phyloP scores from a whole-genome alignment of 345 rosid species.

The Aethionema arabicum region DNA sequence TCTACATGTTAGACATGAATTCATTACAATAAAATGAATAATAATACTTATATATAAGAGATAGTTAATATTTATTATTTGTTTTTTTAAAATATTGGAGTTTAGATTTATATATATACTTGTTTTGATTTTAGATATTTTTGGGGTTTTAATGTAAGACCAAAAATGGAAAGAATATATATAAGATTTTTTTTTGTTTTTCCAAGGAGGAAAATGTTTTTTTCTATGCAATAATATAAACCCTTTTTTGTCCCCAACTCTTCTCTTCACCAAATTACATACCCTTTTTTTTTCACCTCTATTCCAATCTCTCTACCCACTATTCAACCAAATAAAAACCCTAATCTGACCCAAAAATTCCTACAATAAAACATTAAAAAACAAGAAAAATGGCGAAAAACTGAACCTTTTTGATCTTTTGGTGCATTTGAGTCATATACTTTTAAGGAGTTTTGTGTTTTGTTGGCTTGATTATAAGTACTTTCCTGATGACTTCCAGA shows the following conservation, averaged over 20 bases:
- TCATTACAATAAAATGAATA: too few species aligned
- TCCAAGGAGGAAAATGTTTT: conserved; percentile 25
- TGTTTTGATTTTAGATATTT: too few species aligned
- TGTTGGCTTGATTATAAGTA: conserved; percentile 38
- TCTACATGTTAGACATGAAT: too few species aligned
- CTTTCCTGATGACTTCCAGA: conserved; percentile 99
- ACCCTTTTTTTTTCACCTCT: conserved; percentile 12
- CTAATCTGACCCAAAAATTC: conserved; percentile 32
- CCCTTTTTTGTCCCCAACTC: conserved; percentile 10
- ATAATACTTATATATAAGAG: too few species aligned
- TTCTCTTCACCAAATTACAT: conserved; percentile 19
- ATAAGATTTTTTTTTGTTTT: conserved; percentile 4
- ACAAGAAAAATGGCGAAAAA: conserved; percentile 13
- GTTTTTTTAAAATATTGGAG: too few species aligned
- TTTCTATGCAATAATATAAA: conserved; percentile 14
- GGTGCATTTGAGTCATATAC: conserved; percentile 6
- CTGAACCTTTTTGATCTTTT: not conserved
- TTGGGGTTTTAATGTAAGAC: not conserved
- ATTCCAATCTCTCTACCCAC: conserved; percentile 23
- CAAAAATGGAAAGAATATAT: conserved; percentile 9
- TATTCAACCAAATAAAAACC: conserved; percentile 7
- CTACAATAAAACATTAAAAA: conserved; percentile 16
- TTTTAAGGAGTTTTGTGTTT: not conserved
- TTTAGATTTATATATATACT: too few species aligned
- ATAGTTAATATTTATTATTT: too few species aligned